These are phyloP conservation scores for Ochromonas danica DNA, from an alignment of 108 stramenopile species.

Conservation along the genomic window DNA sequence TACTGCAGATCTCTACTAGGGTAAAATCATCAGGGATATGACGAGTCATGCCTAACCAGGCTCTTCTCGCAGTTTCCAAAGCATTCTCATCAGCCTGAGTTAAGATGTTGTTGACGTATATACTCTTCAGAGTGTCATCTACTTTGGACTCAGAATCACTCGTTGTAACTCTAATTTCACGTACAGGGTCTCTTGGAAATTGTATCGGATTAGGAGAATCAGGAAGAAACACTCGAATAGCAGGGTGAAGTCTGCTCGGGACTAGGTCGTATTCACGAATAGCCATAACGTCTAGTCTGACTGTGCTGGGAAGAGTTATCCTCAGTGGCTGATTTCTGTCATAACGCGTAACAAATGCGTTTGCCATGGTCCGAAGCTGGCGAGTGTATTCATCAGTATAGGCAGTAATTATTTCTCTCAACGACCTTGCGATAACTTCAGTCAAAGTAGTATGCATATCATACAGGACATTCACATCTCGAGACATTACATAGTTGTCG, in stretches of 20 bases:
- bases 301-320: slow-evolving; percentile 14
- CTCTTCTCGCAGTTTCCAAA: slow-evolving; percentile 15
- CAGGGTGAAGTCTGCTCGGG: slow-evolving; percentile 12
- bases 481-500: slow-evolving; percentile 15
- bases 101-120: slow-evolving; percentile 17
- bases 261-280: slow-evolving; percentile 15
- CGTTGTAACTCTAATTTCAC: slow-evolving; percentile 16
- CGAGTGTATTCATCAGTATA: slow-evolving; percentile 10
- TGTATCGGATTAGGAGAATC: slow-evolving; percentile 15
- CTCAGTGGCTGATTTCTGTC: slow-evolving; percentile 14
- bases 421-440: slow-evolving; percentile 15
- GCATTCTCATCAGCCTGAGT: slow-evolving; percentile 14
- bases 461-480: slow-evolving; percentile 15
- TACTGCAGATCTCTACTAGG: slow-evolving; percentile 15
- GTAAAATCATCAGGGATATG: slow-evolving; percentile 16
- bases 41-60: slow-evolving; percentile 13
- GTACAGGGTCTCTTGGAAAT: slow-evolving; percentile 1
- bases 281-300: slow-evolving; percentile 10
- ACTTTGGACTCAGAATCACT: slow-evolving; percentile 15
- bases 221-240: slow-evolving; percentile 15
- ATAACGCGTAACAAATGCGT: slow-evolving; percentile 15
- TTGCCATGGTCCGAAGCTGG: slow-evolving; percentile 13
- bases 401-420: slow-evolving; percentile 16
- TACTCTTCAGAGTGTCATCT: slow-evolving; percentile 15
- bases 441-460: slow-evolving; percentile 10